Evolutionary conservation across 73 alveolate genomes (phyloP), one percentile per base, ranked within the genome.

Genomic region (Paramecium octaurelia): DNA sequence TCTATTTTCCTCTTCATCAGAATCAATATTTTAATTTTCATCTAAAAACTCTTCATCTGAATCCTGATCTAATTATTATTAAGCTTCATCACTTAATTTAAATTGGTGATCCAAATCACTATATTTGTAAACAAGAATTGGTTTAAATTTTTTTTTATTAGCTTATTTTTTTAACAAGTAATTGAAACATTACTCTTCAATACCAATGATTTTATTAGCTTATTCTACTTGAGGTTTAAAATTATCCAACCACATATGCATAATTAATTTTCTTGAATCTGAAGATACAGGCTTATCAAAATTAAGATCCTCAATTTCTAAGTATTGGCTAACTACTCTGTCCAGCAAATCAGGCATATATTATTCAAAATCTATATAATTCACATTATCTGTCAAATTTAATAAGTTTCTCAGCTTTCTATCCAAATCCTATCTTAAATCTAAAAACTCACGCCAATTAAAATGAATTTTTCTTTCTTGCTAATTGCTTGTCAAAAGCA

Each of bases 201-300:
- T 68, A 3, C 4, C 59, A n/a, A 29, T 75, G 3, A 75, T 75
- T 8, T 75, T 18, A 5, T 36, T 1, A 20, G 40, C 88, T 12
- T 75, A 24, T 75, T 75, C 31, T 14, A 10, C 42, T 40, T 60
- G 38, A 14, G 88, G 88, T 36, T 75, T 75, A 31, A 21, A 31
- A 40, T 36, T 34, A 75, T 75, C 88, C 12, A 75, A 21, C 88
- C 88, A 75, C 58, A 75, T 34, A 40, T 75, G 60, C 7, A 75
- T 11, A 4, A 75, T 75, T 0, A 0, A 14, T 44, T 40, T 75
- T 40, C 8, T 14, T 6, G 38, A 36, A 36, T 36, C 59, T 0
- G 9, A 1, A 4, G 27, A 12, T 34, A 75, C 1, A 4, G 57
- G 64, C 0, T 6, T 16, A 0, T 36, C 1, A 35, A 75, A 75